Base-by-base conservation (phyloP, 176 grass and related monocot genomes). In the Stipa capillata region DNA sequence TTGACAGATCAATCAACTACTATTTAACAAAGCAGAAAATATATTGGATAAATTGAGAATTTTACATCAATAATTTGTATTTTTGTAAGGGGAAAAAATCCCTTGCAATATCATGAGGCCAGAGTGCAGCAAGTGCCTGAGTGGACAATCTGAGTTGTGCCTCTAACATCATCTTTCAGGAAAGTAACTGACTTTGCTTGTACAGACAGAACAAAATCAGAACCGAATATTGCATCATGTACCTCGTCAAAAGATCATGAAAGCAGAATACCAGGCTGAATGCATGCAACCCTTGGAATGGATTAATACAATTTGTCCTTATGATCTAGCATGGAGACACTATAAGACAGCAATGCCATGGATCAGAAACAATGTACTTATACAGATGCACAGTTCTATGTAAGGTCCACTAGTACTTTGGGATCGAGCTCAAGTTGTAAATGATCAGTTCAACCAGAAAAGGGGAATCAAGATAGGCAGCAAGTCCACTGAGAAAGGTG, bases 401-500 rank as follows among this genome's bases (percentile, higher is more conserved):
- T 55, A 43, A 73, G 18, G 75, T 44, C 59, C 59, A 67, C 65
- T 13, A n/a, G 13, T 28, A 16, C 82, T 69, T 85, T 20, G 20
- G 27, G 23, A 0, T 12, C 13, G 9, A 27, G 32, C 23, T 85
- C 43, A 44, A 81, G 77, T 65, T 70, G 71, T 79, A 85, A 81
- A 89, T 85, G 54, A 76, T 76, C 65, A 69, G 69, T 76, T 62
- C 42, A 85, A 44, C 25, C 62, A 62, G 28, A 77, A 63, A 68
- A 43, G 53, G 35, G n/a, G 25, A 64, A 61, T 71, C 74, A 17
- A 86, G 57, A 71, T 75, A 70, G 71, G 51, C 44, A 81, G 70
- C 63, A 89, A 85, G 82, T 85, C 82, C 82, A 82, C 87, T 53
- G 77, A 89, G 87, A 85, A 89, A 12, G 21, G 65, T 11, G 28